A percentile compares a stretch with the other conserved stretches of the same genome.
These are phyloP conservation scores for Lachnellula arida DNA, from an alignment of 2,329 filamentous ascomycete genomes.

Conservation along the genomic window DNA sequence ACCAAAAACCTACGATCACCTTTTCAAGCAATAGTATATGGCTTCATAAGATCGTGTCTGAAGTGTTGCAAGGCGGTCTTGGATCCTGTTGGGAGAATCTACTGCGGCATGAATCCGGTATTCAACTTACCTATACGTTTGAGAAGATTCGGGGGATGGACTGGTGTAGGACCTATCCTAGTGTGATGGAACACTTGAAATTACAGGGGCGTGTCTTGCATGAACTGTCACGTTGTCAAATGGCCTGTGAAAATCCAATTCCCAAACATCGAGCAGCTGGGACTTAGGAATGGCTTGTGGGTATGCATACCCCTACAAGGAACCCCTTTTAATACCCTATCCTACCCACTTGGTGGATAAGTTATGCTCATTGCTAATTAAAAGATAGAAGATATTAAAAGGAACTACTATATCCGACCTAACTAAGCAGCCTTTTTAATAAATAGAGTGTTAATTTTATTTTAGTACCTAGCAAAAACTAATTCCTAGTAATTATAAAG, in stretches of 20 bases:
- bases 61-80: neutral
- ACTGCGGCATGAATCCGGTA: neutral
- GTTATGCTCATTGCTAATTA: too few relatives aligned
- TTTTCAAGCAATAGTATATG: constrained; percentile 6
- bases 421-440: too few relatives aligned
- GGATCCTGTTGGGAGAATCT: neutral
- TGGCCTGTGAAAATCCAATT: neutral
- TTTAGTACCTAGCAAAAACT: too few relatives aligned
- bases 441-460: too few relatives aligned
- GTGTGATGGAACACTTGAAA: neutral
- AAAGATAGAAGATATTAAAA: too few relatives aligned
- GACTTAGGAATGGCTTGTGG: too few relatives aligned
- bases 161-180: neutral
- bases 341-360: too few relatives aligned
- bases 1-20: constrained; percentile 8
- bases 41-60: neutral
- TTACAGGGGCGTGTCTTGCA: neutral
- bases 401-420: too few relatives aligned
- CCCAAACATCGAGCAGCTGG: neutral
- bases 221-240: neutral
- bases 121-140: neutral
- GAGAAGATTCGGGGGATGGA: neutral
- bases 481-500: too few relatives aligned
- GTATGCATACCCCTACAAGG: too few relatives aligned
- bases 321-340: too few relatives aligned